Conservation (phyloP, 2,329 filamentous ascomycete genomes). For the Periconia sp. region DNA sequence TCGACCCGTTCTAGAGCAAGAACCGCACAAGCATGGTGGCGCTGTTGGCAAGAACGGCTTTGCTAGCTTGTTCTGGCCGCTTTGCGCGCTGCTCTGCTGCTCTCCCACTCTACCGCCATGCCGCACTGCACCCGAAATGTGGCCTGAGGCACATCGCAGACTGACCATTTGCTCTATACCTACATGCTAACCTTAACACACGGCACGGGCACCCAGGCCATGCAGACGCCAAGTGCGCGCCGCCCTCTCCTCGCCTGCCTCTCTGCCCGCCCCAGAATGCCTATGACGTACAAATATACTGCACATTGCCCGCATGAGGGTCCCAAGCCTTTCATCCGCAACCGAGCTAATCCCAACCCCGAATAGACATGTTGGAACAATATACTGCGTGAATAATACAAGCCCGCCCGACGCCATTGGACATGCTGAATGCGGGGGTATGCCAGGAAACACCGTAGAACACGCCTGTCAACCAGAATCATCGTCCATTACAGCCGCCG, state of each 20-base stretch:
- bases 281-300: constrained; percentile 5
- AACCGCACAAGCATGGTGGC: constrained; percentile 15
- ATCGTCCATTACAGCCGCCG: constrained; percentile 28
- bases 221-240: not conserved
- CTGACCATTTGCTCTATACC: no score
- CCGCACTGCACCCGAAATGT: not conserved
- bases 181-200: not conserved
- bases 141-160: no score
- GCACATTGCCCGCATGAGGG: constrained; percentile 5
- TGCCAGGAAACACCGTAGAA: constrained; percentile 24
- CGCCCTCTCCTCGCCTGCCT: no score
- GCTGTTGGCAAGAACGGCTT: constrained; percentile 11
- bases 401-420: constrained; percentile 19
- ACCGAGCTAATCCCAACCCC: constrained; percentile 1
- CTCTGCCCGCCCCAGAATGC: constrained; percentile 3
- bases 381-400: not conserved
- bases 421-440: constrained; percentile 30
- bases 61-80: constrained; percentile 8
- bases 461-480: constrained; percentile 5
- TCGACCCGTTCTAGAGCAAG: constrained; percentile 11
- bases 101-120: not conserved
- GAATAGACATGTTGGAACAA: constrained; percentile 1
- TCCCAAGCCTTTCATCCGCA: constrained; percentile 12
- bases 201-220: not conserved
- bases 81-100: not conserved